These are phyloP conservation scores for Sanghuangporus weigelae DNA, from an alignment of 1,284 basidiomycete species.

Conservation along the genomic window DNA sequence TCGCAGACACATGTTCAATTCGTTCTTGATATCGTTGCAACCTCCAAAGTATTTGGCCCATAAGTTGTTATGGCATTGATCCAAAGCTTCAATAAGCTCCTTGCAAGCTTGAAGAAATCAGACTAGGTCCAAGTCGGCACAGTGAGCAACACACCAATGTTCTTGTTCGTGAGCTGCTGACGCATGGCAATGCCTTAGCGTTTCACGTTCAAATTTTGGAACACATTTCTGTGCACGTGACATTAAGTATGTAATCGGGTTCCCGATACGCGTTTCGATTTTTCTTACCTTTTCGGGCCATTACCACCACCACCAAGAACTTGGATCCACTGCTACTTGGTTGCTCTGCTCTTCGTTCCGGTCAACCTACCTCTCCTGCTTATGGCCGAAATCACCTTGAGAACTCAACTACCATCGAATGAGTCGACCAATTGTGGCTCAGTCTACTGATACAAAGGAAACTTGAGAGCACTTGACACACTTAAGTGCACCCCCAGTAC, in stretches of 20 bases:
- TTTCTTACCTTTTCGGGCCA: background rate
- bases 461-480: background rate
- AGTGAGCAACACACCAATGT: slow-evolving; percentile 39
- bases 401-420: background rate
- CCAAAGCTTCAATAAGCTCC: slow-evolving; percentile 69
- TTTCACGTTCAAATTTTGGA: no score
- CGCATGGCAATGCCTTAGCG: slow-evolving; percentile 44
- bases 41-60: slow-evolving; percentile 63
- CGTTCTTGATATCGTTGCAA: slow-evolving; percentile 70
- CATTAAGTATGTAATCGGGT: no score
- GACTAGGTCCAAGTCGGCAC: slow-evolving; percentile 5
- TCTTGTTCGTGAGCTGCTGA: slow-evolving; percentile 68
- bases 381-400: background rate
- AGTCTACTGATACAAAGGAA: background rate
- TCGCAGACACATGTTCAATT: slow-evolving; percentile 69
- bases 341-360: background rate
- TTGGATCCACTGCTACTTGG: background rate
- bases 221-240: background rate
- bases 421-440: background rate
- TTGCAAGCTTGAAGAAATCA: slow-evolving; percentile 45
- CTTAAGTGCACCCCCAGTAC: background rate
- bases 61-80: slow-evolving; percentile 55
- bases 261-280: background rate
- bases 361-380: background rate
- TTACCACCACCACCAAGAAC: background rate